Conservation (phyloP, 257 asterid genomes). For the Penstemon newberryi region DNA sequence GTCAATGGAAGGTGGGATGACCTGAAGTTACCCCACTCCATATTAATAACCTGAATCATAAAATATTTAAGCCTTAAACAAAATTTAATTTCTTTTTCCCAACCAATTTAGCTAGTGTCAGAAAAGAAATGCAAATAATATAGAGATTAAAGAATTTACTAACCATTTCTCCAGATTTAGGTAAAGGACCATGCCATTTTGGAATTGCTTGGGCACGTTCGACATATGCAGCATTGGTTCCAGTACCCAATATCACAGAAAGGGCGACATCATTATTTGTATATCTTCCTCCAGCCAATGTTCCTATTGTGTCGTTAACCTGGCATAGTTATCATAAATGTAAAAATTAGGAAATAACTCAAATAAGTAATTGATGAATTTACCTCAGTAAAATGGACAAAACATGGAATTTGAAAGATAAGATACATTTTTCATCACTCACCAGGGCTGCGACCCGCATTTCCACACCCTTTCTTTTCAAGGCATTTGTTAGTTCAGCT, state of each 20-base stretch:
- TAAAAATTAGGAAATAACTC: neutral
- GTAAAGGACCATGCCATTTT: conserved; percentile 93
- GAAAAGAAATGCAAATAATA: neutral
- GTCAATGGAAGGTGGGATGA: conserved; percentile 88
- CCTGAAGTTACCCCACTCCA: conserved; percentile 98
- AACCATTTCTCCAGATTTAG: conserved; percentile 92
- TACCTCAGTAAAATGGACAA: neutral
- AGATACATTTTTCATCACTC: conserved; percentile 11
- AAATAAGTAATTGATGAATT: neutral
- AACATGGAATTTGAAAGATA: neutral
- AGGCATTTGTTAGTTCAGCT: conserved; percentile 70
- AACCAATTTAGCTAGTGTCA: neutral
- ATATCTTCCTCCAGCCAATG: conserved; percentile 87
- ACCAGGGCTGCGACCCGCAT: conserved; percentile 90
- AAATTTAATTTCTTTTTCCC: neutral
- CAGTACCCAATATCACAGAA: conserved; percentile 91
- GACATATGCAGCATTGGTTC: conserved; percentile 87
- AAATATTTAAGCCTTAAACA: conserved; percentile 18
- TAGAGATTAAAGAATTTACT: conserved; percentile 27
- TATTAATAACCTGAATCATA: conserved; percentile 69
- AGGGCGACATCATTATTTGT: conserved; percentile 57
- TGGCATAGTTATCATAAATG: conserved; percentile 25
- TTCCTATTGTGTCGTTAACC: conserved; percentile 95
- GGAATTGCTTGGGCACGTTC: conserved; percentile 95
- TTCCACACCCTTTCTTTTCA: conserved; percentile 69